Conservation (phyloP, 2,329 filamentous ascomycete species). For the Shiraia sp. region DNA sequence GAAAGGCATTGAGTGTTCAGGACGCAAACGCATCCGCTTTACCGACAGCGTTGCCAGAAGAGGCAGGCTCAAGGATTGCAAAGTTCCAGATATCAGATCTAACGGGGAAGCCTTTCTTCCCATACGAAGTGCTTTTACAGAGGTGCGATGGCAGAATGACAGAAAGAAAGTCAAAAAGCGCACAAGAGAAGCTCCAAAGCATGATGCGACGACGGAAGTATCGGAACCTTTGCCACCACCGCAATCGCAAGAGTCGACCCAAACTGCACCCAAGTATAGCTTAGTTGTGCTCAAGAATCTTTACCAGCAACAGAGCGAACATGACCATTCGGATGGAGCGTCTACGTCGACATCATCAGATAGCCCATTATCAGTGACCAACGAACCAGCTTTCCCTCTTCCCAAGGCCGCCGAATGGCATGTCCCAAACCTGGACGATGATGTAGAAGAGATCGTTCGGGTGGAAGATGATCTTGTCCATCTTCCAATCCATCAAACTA, state of each 20-base stretch:
- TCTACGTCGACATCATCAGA: no score
- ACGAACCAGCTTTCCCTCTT: neutral
- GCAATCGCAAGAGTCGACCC: no score
- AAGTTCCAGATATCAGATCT: constrained; percentile 10
- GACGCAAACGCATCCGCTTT: constrained; percentile 45
- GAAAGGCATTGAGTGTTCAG: constrained; percentile 45
- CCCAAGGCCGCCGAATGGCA: neutral
- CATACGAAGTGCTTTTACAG: neutral
- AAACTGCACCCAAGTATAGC: no score
- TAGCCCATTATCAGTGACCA: no score
- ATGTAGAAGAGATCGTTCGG: constrained; percentile 10
- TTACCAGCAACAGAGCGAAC: no score
- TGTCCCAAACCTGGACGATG: neutral
- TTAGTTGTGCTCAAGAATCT: no score
- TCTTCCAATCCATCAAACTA: neutral
- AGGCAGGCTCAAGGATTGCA: constrained; percentile 20
- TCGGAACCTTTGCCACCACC: neutral
- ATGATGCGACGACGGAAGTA: neutral
- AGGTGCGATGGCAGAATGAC: constrained; percentile 2
- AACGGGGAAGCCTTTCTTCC: neutral
- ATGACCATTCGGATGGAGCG: no score
- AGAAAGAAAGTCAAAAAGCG: neutral
- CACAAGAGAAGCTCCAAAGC: neutral
- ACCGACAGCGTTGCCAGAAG: constrained; percentile 33
- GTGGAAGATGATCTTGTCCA: neutral